Base-by-base conservation (phyloP, 140 eudicot genomes). In the Flaveria floridana region DNA sequence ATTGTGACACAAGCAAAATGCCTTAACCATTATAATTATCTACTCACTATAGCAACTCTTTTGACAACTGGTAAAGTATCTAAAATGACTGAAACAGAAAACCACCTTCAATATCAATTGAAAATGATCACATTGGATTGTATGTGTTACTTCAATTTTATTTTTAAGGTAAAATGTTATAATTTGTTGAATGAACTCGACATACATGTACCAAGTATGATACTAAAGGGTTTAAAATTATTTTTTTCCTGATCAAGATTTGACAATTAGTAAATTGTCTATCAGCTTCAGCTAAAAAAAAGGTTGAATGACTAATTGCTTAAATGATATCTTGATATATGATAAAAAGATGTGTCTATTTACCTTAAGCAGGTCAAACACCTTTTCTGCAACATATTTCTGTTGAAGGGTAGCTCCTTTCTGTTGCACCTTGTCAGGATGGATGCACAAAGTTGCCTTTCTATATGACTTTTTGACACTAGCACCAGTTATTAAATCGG, bases 371-470 rank as follows among this genome's bases (percentile, higher is more conserved):
- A 94, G 71, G 86, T 94, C 97, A 72, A 94, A 94, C 71, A 94
- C 97, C 89, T 94, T 90, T 81, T 90, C 97, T 1, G 99, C 96
- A 73, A 94, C 85, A 79, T 85, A 94, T 82, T 91, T 94, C 76
- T 94, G 99, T 77, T 90, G 99, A 57, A 94, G 87, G 66, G 81
- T 94, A 25, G 99, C 97, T 70, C 99, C 99, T 81, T 94, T 94
- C 50, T 90, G 97, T 69, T 94, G 99, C 74, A 94, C 97, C 72
- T 94, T 94, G 74, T 94, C 99, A 26, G 99, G 99, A 88, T 94
- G 99, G 74, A 94, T 91, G 86, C 99, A 94, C 72, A 94, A 72
- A 69, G 96, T 94, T 34, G 99, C 99, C 80, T 94, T 94, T 80
- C 97, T 85, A 71, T 94, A 94, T 4, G 75, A 88, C 78, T 87